These are phyloP conservation scores for Pterulicium gracile DNA, from an alignment of 1,284 basidiomycete species.

Conservation along the genomic window DNA sequence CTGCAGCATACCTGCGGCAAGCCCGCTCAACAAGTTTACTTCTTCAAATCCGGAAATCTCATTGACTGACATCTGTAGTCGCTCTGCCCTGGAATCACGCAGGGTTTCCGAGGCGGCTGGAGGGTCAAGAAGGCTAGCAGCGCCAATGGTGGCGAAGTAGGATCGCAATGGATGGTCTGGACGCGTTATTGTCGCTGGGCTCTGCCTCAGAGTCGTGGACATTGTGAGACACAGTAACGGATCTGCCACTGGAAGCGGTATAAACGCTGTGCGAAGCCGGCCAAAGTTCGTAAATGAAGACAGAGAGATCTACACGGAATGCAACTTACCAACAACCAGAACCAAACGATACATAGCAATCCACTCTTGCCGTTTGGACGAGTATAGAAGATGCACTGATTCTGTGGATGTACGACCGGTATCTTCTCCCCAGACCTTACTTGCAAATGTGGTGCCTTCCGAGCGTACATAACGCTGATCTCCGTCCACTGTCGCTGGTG, in stretches of 20 bases:
- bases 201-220: constrained; percentile 71
- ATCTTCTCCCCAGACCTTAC: constrained; percentile 62
- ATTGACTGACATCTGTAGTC: constrained; percentile 19
- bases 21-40: constrained; percentile 68
- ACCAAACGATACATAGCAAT: constrained; percentile 65
- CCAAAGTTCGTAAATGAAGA: constrained; percentile 5
- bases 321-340: constrained; percentile 61
- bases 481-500: constrained; percentile 52
- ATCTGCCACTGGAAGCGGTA: constrained; percentile 58
- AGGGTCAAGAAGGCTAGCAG: constrained; percentile 14
- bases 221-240: constrained; percentile 75
- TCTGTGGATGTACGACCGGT: constrained; percentile 35
- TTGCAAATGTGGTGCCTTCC: constrained; percentile 64
- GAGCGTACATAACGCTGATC: constrained; percentile 67
- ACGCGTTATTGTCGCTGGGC: constrained; percentile 41
- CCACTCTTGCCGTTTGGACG: constrained; percentile 49
- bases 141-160: constrained; percentile 31
- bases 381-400: constrained; percentile 54
- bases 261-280: constrained; percentile 41
- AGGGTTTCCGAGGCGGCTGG: constrained; percentile 18
- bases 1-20: constrained; percentile 32
- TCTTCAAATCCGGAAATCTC: constrained; percentile 55
- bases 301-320: constrained; percentile 4
- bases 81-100: constrained; percentile 8
- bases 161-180: constrained; percentile 40